Evolutionary conservation across 2,329 filamentous ascomycete species (phyloP).

Genomic region (Rosellinia necatrix): DNA sequence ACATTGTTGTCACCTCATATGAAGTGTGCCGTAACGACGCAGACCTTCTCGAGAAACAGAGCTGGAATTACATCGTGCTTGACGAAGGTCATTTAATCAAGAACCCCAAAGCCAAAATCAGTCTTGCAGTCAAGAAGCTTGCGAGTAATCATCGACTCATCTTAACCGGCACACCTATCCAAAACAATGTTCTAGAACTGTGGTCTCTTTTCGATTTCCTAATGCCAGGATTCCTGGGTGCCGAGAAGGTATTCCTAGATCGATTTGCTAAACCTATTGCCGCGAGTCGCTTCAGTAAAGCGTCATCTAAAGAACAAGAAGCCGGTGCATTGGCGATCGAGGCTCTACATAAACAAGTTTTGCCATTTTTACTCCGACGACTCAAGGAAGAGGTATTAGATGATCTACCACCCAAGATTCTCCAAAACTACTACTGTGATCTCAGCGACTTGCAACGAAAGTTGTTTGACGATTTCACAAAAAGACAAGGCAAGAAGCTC

Average conservation of each 20-base stretch:
- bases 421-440: slow-evolving; percentile 99
- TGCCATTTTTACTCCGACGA: slow-evolving; percentile 93
- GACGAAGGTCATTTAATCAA: slow-evolving; percentile 99
- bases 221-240: slow-evolving; percentile 97
- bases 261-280: slow-evolving; percentile 95
- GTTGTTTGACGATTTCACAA: slow-evolving; percentile 94
- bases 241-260: slow-evolving; percentile 93
- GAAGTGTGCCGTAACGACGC: slow-evolving; percentile 96
- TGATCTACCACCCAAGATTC: slow-evolving; percentile 94
- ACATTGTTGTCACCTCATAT: slow-evolving; percentile 96
- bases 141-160: slow-evolving; percentile 93
- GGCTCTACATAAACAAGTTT: slow-evolving; percentile 96
- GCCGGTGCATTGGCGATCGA: slow-evolving; percentile 94
- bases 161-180: slow-evolving; percentile 94
- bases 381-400: slow-evolving; percentile 97
- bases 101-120: slow-evolving; percentile 96
- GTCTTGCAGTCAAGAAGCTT: slow-evolving; percentile 86
- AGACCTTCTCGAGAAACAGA: slow-evolving; percentile 80
- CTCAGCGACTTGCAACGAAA: slow-evolving; percentile 92
- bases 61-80: slow-evolving; percentile 96
- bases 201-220: slow-evolving; percentile 99
- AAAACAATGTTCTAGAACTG: slow-evolving; percentile 92
- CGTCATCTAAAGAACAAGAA: slow-evolving; percentile 97
- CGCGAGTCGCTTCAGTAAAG: slow-evolving; percentile 92
- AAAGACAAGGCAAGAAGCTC: slow-evolving; percentile 88